phyloP scores from a whole-genome alignment of 768 basidiomycete species.

The Hypholoma fasciculare region DNA sequence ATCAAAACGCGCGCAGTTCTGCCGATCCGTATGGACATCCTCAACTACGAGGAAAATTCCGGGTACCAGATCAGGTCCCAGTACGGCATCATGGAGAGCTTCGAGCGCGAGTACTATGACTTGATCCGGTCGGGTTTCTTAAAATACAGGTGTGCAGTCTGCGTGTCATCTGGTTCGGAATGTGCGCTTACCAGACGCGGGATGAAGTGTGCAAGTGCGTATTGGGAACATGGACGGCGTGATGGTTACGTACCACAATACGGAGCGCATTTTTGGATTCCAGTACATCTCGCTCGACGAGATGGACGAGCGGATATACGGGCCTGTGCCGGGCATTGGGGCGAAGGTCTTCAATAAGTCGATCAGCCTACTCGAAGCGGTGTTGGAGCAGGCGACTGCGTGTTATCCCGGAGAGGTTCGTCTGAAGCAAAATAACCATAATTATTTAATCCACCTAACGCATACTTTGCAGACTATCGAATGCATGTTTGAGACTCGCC shows the following conservation, averaged over 20 bases:
- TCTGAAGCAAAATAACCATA: neutral
- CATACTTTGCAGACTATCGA: conserved; percentile 45
- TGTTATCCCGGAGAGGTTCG: conserved; percentile 68
- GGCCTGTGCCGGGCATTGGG: conserved; percentile 53
- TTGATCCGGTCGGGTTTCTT: conserved; percentile 92
- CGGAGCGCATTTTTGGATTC: conserved; percentile 85
- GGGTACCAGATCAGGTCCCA: conserved; percentile 72
- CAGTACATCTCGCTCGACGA: conserved; percentile 87
- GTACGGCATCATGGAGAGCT: conserved; percentile 71
- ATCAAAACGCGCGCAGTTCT: conserved; percentile 92
- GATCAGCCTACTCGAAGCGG: conserved; percentile 65
- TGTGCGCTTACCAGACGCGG: neutral
- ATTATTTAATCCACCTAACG: neutral
- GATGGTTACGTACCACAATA: conserved; percentile 86
- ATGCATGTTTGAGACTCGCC: conserved; percentile 61
- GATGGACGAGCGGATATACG: conserved; percentile 85
- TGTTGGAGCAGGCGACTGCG: conserved; percentile 55
- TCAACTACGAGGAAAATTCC: conserved; percentile 84
- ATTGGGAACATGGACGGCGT: conserved; percentile 98
- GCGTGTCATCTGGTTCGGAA: neutral
- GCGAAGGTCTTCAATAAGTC: conserved; percentile 76
- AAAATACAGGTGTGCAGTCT: conserved; percentile 71
- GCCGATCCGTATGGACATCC: conserved; percentile 79
- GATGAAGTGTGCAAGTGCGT: conserved; percentile 84
- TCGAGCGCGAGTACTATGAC: conserved; percentile 94